A percentile compares a stretch with the other conserved stretches of the same genome.
phyloP scores from a whole-genome alignment of 768 basidiomycete genomes.

The Hygrocybe coccinea region DNA sequence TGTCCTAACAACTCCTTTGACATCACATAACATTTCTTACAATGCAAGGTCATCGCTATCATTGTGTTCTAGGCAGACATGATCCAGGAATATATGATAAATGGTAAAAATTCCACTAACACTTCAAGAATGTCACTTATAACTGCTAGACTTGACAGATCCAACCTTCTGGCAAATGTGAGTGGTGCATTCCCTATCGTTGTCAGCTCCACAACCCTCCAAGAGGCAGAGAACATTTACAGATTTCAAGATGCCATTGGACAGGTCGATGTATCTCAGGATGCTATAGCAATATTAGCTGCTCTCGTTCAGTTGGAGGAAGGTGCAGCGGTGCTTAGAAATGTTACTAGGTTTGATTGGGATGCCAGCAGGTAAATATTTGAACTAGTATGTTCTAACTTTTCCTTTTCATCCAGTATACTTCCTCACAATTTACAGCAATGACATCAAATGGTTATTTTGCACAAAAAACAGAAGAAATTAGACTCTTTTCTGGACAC shows the following conservation, averaged over 20 bases:
- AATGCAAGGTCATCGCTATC: no score
- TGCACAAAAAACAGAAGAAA: not conserved
- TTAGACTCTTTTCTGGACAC: not conserved
- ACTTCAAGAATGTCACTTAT: no score
- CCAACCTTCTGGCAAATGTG: not conserved
- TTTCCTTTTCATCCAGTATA: not conserved
- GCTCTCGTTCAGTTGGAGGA: not conserved
- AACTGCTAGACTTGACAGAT: not conserved
- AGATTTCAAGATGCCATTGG: not conserved
- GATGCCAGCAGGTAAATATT: not conserved
- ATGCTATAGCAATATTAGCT: not conserved
- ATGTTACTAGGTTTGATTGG: not conserved
- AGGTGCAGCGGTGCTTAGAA: not conserved
- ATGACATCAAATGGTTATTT: not conserved
- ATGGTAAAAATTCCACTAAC: no score
- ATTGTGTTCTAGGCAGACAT: no score
- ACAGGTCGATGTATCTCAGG: not conserved
- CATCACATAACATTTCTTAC: no score
- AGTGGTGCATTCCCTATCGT: not conserved
- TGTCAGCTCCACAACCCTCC: not conserved
- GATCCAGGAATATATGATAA: no score
- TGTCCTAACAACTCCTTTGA: no score
- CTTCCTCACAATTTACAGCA: no score
- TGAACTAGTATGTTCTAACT: not conserved
- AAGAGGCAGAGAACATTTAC: not conserved